Percentiles rank a stretch among this genome's conserved stretches.
Evolutionary conservation across 2,329 filamentous ascomycete species (phyloP).

Genomic region (Polytolypa hystricis): DNA sequence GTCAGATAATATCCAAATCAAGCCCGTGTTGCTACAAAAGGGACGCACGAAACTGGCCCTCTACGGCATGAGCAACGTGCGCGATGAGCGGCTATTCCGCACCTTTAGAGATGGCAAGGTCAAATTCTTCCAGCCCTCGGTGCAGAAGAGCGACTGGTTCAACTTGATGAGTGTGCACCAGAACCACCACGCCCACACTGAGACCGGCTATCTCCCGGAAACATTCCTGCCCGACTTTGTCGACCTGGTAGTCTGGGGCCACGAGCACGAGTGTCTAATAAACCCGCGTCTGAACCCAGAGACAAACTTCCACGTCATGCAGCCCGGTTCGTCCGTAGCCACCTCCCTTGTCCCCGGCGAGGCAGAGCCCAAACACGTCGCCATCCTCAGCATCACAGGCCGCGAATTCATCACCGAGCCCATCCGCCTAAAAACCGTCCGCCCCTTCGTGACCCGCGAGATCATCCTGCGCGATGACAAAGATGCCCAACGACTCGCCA

Average conservation of each 20-base stretch:
- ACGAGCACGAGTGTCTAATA: constrained; percentile 93
- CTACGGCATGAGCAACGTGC: constrained; percentile 90
- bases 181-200: constrained; percentile 84
- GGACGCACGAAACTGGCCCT: constrained; percentile 84
- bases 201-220: constrained; percentile 89
- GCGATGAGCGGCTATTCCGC: constrained; percentile 86
- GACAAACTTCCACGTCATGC: constrained; percentile 90
- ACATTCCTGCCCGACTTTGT: constrained; percentile 85
- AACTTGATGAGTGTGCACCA: constrained; percentile 92
- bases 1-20: constrained; percentile 85
- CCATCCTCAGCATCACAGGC: constrained; percentile 73
- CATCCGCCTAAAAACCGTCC: constrained; percentile 73
- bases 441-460: constrained; percentile 81
- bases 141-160: constrained; percentile 84
- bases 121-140: constrained; percentile 76
- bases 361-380: constrained; percentile 80
- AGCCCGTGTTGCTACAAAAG: constrained; percentile 87
- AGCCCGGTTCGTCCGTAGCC: constrained; percentile 90
- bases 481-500: constrained; percentile 65
- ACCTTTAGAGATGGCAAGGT: constrained; percentile 90
- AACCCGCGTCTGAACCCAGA: constrained; percentile 74
- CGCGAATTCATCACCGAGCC: constrained; percentile 70
- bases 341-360: constrained; percentile 87
- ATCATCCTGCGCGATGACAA: constrained; percentile 65
- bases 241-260: constrained; percentile 89